Base-by-base conservation (phyloP, 2,329 filamentous ascomycete species). In the Scedosporium minutisporum region DNA sequence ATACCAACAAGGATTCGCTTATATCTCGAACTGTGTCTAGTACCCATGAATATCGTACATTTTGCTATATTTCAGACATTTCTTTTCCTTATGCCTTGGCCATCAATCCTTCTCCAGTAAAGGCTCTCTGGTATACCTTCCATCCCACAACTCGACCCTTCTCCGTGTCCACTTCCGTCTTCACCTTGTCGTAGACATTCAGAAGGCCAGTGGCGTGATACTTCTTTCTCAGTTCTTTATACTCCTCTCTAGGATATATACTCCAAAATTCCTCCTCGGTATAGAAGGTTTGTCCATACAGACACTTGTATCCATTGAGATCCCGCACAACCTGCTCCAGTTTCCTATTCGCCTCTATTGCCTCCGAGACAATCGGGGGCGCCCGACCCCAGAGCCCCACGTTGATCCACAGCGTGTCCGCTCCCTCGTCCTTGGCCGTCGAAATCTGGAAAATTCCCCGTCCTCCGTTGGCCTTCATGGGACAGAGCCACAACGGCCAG, bases 221-320 rank as follows among this genome's bases (percentile, higher is more conserved):
- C 68, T 81, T 84, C 25, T 71, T 70, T n/a, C 87, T 74, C 61
- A 89, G 72, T 2, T 69, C 71, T 53, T 88, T 81, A 65, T 90
- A 89, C 68, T 82, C 82, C 6, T 74, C 67, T 44, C 78, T 76
- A 69, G 87, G 82, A 65, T 89, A 90, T 61, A 83, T 78, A 9
- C 76, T 71, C 87, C 87, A 89, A 70, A 90, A 90, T 65, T 90
- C 87, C 0, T 82, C 79, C 69, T 87, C 82, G 3, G 79, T 82
- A 70, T 89, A 88, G 71, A 86, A 89, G 0, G 85, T 83, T 63
- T 89, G 86, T 0, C 86, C 86, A 65, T 90, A 90, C 1, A 90
- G 73, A 77, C 85, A 88, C 72, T 89, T 89, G 76, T 85, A 86
- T 4, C 87, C 87, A 2, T 81, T 77, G 5, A 87, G 77, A 27